These are phyloP conservation scores for Suillus subaureus DNA, from an alignment of 768 basidiomycete species.

Conservation along the genomic window DNA sequence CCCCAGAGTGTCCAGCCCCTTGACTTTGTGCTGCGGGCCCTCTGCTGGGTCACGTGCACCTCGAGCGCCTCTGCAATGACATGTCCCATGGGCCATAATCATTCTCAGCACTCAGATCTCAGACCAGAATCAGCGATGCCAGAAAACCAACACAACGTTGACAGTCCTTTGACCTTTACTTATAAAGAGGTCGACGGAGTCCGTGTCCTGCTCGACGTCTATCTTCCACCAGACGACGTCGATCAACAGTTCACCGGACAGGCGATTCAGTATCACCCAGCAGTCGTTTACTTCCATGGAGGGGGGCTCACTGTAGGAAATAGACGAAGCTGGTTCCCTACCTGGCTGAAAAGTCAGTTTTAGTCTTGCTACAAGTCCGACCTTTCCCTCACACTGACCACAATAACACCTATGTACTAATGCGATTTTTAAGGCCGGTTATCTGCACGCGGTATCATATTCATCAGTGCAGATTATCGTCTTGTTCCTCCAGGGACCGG, in stretches of 20 bases:
- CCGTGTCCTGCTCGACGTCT: slow-evolving; percentile 37
- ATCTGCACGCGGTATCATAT: slow-evolving; percentile 48
- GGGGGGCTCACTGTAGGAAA: slow-evolving; percentile 66
- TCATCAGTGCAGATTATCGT: slow-evolving; percentile 66
- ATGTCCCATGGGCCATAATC: too few species aligned
- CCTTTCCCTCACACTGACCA: not conserved
- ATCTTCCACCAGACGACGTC: slow-evolving; percentile 21
- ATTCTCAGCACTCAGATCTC: not conserved
- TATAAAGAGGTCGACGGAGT: slow-evolving; percentile 37
- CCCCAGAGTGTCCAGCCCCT: too few species aligned
- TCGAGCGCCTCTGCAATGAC: too few species aligned
- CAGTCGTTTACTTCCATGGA: slow-evolving; percentile 46
- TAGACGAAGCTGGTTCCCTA: slow-evolving; percentile 61
- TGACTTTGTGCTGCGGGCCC: too few species aligned
- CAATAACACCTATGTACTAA: not conserved
- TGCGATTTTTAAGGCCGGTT: slow-evolving; percentile 43
- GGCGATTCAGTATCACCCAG: slow-evolving; percentile 18
- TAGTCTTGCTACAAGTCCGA: not conserved
- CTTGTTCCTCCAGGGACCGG: slow-evolving; percentile 54
- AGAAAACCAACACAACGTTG: slow-evolving; percentile 3
- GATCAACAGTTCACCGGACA: not conserved
- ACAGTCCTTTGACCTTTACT: slow-evolving; percentile 30
- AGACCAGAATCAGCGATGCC: not conserved
- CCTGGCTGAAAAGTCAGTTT: slow-evolving; percentile 59
- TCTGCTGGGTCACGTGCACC: not conserved